Conservation (phyloP, 495 filamentous ascomycete genomes). For the Pseudoneurospora amorphoporcata region DNA sequence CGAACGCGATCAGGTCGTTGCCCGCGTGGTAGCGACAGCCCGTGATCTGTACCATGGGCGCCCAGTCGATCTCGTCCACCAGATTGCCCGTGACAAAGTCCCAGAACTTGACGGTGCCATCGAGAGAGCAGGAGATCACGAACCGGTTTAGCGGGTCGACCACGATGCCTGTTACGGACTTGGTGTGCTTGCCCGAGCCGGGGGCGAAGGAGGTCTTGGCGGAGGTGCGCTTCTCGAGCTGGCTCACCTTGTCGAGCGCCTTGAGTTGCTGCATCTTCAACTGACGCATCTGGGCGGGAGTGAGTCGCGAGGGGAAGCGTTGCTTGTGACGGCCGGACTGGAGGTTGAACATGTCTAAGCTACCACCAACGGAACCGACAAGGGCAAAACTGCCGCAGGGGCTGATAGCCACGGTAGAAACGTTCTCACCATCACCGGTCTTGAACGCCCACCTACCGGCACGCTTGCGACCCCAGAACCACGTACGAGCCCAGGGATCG, state of each 20-base stretch:
- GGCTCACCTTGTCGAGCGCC: conserved; percentile 36
- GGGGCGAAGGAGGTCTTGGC: conserved; percentile 29
- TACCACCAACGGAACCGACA: conserved; percentile 73
- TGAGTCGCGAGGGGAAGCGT: conserved; percentile 65
- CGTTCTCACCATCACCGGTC: conserved; percentile 72
- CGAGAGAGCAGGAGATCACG: conserved; percentile 74
- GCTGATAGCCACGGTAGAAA: conserved; percentile 79
- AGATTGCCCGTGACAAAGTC: conserved; percentile 73
- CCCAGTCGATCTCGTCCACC: conserved; percentile 75
- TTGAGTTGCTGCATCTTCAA: conserved; percentile 45
- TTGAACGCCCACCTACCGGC: conserved; percentile 89
- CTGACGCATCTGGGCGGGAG: conserved; percentile 52
- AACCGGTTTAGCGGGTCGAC: conserved; percentile 76
- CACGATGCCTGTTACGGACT: conserved; percentile 72
- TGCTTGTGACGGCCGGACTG: conserved; percentile 84
- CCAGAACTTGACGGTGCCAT: conserved; percentile 99
- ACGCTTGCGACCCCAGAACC: conserved; percentile 94
- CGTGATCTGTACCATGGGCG: conserved; percentile 65
- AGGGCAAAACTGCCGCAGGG: conserved; percentile 89
- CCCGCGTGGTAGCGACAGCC: conserved; percentile 66
- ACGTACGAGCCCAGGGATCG: conserved; percentile 78
- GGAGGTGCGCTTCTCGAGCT: conserved; percentile 27
- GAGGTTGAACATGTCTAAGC: conserved; percentile 89
- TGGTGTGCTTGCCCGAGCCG: conserved; percentile 58
- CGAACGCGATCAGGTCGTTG: conserved; percentile 80